Percentiles rank a stretch among this genome's conserved stretches.
These are phyloP conservation scores for Vitis hybrid DNA, from an alignment of 177 flowering plant species.

Conservation along the genomic window DNA sequence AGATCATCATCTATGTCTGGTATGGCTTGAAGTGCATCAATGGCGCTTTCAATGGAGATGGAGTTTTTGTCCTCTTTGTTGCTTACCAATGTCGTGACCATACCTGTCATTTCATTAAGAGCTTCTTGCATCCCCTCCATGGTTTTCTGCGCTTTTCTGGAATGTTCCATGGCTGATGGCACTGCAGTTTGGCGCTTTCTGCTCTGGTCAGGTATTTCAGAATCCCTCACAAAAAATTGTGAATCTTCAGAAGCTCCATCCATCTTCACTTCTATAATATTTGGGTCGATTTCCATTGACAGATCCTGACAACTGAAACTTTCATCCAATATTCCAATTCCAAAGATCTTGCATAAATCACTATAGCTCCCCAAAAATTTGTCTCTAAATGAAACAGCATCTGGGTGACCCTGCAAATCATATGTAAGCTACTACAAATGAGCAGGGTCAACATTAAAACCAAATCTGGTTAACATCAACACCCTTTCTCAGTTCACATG, in stretches of 20 bases:
- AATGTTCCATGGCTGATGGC: conserved; percentile 8
- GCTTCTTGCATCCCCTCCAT: conserved; percentile 11
- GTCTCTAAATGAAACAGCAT: conserved; percentile 26
- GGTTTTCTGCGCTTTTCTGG: conserved; percentile 26
- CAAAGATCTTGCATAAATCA: conserved; percentile 40
- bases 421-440: neutral
- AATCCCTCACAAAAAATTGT: conserved; percentile 7
- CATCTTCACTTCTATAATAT: conserved; percentile 11
- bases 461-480: no score
- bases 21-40: conserved; percentile 39
- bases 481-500: no score
- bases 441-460: no score
- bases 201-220: conserved; percentile 6
- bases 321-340: conserved; percentile 15
- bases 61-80: conserved; percentile 17
- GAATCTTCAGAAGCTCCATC: conserved; percentile 17
- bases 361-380: conserved; percentile 20
- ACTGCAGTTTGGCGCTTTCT: conserved; percentile 29
- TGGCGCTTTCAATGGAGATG: conserved; percentile 26
- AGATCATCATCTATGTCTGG: conserved; percentile 45
- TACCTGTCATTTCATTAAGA: conserved; percentile 18
- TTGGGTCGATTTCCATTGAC: conserved; percentile 18
- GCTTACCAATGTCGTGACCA: conserved; percentile 12
- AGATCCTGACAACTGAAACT: conserved; percentile 12
- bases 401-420: conserved; percentile 46